Evolutionary conservation across 139 green algal genomes (phyloP).

Genomic region (Micractinium conductrix): DNA sequence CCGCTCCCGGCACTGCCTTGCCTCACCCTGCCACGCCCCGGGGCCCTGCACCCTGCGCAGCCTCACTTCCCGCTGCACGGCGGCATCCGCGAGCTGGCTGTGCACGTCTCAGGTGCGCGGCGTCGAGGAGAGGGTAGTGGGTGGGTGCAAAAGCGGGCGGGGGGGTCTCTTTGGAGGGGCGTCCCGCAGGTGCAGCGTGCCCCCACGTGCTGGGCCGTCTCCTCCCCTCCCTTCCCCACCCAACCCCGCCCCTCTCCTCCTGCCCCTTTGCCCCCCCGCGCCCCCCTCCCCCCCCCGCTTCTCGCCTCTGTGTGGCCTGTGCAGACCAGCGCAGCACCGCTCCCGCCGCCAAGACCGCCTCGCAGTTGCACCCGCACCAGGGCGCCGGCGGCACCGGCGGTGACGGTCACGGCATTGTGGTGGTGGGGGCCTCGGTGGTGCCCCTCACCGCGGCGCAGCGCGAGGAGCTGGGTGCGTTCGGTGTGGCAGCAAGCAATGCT

Average conservation of each 20-base stretch:
- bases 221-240: not conserved
- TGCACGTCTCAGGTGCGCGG: constrained; percentile 68
- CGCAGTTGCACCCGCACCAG: too few species aligned
- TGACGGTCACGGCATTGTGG: constrained; percentile 68
- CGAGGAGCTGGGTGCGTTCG: constrained; percentile 23
- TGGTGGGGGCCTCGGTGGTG: constrained; percentile 74
- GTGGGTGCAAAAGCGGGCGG: too few species aligned
- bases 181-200: too few species aligned
- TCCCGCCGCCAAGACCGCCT: not conserved
- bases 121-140: too few species aligned
- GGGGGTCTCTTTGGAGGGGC: too few species aligned
- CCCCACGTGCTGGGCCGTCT: not conserved
- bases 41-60: not conserved
- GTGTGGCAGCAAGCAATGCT: too few species aligned
- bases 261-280: too few species aligned
- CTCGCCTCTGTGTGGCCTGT: too few species aligned
- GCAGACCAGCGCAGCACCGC: constrained; percentile 13
- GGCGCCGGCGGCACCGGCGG: not conserved
- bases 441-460: constrained; percentile 35
- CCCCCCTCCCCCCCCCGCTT: not conserved
- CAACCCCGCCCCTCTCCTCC: not conserved
- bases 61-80: constrained; percentile 64
- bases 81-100: constrained; percentile 77
- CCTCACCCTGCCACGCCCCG: not conserved
- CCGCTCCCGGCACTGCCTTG: not conserved